A percentile compares a stretch with the other conserved stretches of the same genome.
Conservation (phyloP, 805 yeast species). For the Kuraishia capsulata region DNA sequence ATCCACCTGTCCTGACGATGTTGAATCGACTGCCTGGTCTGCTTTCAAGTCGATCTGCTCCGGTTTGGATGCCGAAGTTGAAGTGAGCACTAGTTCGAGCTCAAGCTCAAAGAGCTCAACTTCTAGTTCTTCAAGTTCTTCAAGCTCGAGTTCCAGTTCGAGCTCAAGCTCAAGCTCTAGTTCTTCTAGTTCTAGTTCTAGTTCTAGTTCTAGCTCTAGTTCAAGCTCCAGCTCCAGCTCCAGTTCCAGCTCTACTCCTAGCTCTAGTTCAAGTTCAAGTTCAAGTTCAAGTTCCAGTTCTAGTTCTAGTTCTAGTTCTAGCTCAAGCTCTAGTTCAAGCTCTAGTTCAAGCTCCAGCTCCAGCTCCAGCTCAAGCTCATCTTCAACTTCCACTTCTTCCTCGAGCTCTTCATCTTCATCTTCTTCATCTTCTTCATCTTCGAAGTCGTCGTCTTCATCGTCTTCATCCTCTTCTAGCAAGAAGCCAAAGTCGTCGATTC, state of each 20-base stretch:
- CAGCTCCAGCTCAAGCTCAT: slow-evolving; percentile 9
- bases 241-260: slow-evolving; percentile 8
- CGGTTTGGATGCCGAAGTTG: slow-evolving; percentile 30
- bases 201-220: slow-evolving; percentile 9
- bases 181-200: slow-evolving; percentile 6
- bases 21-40: slow-evolving; percentile 46
- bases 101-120: slow-evolving; percentile 14
- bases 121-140: slow-evolving; percentile 14
- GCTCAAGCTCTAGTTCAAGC: slow-evolving; percentile 8
- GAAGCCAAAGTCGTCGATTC: slow-evolving; percentile 2
- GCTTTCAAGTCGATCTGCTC: slow-evolving; percentile 49
- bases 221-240: slow-evolving; percentile 9
- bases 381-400: slow-evolving; percentile 9
- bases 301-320: slow-evolving; percentile 9
- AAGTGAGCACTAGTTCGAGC: slow-evolving; percentile 15
- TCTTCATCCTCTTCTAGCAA: slow-evolving; percentile 8
- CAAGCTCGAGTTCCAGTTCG: slow-evolving; percentile 15
- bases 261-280: slow-evolving; percentile 9
- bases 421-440: slow-evolving; percentile 4
- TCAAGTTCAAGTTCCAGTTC: slow-evolving; percentile 9
- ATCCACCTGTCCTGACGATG: slow-evolving; percentile 57
- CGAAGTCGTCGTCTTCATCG: slow-evolving; percentile 8
- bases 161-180: slow-evolving; percentile 14
- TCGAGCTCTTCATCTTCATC: slow-evolving; percentile 7
- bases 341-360: slow-evolving; percentile 9